These are phyloP conservation scores for Heliocybe sulcata DNA, from an alignment of 1,284 basidiomycete genomes.

Conservation along the genomic window DNA sequence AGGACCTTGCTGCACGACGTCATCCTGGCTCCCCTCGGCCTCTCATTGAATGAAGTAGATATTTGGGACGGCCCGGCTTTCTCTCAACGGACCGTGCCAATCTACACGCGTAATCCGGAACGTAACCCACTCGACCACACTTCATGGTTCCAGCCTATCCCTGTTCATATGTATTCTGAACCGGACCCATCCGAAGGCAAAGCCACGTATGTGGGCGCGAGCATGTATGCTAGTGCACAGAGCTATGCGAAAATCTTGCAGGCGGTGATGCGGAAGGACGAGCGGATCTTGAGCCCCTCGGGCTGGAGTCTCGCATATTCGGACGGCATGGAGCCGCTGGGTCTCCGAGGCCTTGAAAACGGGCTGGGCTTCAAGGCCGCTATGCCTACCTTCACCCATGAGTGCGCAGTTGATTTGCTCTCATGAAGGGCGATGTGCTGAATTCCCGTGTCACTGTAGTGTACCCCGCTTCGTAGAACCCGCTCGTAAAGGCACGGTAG, in stretches of 20 bases:
- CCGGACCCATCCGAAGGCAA: not conserved
- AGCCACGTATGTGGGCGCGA: not conserved
- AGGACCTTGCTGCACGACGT: not conserved
- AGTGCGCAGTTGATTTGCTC: not conserved
- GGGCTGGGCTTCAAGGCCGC: not conserved
- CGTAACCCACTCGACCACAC: no score
- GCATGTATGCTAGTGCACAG: not conserved
- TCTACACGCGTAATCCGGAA: no score
- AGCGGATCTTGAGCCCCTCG: not conserved
- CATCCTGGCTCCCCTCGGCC: not conserved
- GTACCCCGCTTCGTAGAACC: not conserved
- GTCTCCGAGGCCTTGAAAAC: not conserved
- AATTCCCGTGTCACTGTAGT: not conserved
- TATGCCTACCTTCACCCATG: no score
- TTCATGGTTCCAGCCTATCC: no score
- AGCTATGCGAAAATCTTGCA: not conserved
- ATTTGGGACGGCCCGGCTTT: not conserved
- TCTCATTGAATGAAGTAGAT: not conserved
- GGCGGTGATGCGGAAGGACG: not conserved
- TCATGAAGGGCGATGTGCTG: no score
- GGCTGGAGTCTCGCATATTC: not conserved
- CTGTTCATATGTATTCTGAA: no score
- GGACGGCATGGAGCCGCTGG: not conserved
- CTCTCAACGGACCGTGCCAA: no score
- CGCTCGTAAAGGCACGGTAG: not conserved